phyloP scores from a whole-genome alignment of 192 early-diverging fungal species.

The Spinellus fusiger region DNA sequence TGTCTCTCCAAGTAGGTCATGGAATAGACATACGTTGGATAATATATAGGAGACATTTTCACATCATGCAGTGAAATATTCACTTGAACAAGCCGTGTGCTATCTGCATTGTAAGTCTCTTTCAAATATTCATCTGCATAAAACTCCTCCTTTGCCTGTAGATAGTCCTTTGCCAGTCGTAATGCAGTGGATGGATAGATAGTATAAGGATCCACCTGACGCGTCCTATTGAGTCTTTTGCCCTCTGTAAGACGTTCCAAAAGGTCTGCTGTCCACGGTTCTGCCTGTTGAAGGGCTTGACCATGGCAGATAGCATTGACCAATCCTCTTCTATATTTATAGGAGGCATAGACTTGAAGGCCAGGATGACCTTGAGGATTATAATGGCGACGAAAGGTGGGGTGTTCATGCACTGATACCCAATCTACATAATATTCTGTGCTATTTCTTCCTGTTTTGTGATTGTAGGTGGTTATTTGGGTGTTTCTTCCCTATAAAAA shows the following conservation, averaged over 20 bases:
- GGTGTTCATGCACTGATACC: conserved; percentile 31
- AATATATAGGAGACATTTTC: conserved; percentile 43
- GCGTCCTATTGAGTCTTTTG: conserved; percentile 4
- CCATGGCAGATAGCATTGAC: conserved; percentile 41
- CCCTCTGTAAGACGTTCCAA: conserved; percentile 27
- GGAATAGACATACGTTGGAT: conserved; percentile 43
- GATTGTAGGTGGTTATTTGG: too few relatives aligned
- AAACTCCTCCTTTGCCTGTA: conserved; percentile 36
- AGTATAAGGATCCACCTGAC: conserved; percentile 42
- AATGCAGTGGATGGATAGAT: conserved; percentile 42
- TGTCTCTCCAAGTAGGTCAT: conserved; percentile 36
- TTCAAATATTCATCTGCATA: conserved; percentile 36
- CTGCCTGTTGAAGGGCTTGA: conserved; percentile 31
- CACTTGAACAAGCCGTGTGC: conserved; percentile 37
- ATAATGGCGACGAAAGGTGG: conserved; percentile 29
- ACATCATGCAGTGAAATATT: conserved; percentile 34
- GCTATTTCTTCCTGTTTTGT: neutral
- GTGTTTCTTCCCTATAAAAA: too few relatives aligned
- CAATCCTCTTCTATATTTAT: conserved; percentile 44
- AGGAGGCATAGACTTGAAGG: conserved; percentile 44
- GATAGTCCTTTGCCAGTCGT: conserved; percentile 35
- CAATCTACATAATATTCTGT: conserved; percentile 20
- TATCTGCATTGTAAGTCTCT: conserved; percentile 33
- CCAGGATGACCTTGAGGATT: conserved; percentile 28
- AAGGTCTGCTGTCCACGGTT: conserved; percentile 28